Evolutionary conservation across 225 moss, liverwort and hornwort genomes (phyloP), one percentile per base, ranked within the genome.

Genomic region (Physcomitrium patens): DNA sequence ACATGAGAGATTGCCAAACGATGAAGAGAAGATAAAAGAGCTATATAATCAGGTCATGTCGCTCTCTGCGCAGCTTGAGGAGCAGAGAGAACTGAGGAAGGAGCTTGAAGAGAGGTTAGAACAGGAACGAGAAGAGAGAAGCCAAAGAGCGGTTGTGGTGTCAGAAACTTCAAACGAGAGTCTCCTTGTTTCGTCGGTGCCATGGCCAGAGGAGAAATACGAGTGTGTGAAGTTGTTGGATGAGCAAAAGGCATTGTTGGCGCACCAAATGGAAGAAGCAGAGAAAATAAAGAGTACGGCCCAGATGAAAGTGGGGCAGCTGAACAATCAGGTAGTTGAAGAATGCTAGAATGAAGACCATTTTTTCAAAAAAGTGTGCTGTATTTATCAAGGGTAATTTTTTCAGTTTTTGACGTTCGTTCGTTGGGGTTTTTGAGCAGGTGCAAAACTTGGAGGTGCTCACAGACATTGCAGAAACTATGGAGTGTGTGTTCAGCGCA

Each of bases 391-490:
- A 37, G 31, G 31, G 2, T 37, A 37, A 2, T 4, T 37, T 37
- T 7, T 4, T 1, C 5, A 37, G 31, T 37, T 37, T 37, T 37
- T 78, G 44, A 78, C 28, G 47, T 76, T 81, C n/a, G 42, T 57
- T 66, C 2, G 31, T 37, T 72, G 71, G 24, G 77, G 54, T 57
- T 16, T 9, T 27, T 18, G 65, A 53, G 52, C 85, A 96, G 90
- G 90, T 86, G 17, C 90, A 93, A 75, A 87, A 91, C 55, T 82
- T 96, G 76, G 84, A 91, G 84, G 73, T 64, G 82, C 74, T 93
- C 41, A 78, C 85, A 54, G 89, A 91, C 67, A 80, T 79, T 18
- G 87, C 91, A 37, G 81, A 87, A 62, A 83, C 64, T 28, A 80
- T 90, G 76, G 90, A 87, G 78, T 50, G 70, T 42, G 87, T 82